Percentiles rank a stretch among this genome's conserved stretches.
phyloP scores from a whole-genome alignment of 2,329 filamentous ascomycete genomes.

The Botrytis fabae region DNA sequence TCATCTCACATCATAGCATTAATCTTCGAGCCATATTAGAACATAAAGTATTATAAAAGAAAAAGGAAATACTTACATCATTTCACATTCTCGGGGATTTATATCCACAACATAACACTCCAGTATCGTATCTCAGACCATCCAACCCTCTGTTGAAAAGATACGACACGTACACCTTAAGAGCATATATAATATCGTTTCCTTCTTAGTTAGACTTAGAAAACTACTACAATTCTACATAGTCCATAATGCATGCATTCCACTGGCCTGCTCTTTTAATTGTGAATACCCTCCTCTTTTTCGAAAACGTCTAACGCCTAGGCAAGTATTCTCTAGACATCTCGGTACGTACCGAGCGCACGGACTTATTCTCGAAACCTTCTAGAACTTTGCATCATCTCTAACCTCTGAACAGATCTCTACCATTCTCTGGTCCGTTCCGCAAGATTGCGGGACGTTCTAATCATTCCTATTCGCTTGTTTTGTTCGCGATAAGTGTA shows the following conservation, averaged over 20 bases:
- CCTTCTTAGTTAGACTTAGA: no score
- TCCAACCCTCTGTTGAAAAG: no score
- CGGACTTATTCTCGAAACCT: neutral
- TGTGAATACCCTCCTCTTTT: no score
- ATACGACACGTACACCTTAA: no score
- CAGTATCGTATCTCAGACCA: no score
- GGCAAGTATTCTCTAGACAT: neutral
- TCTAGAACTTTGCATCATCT: neutral
- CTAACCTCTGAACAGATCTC: neutral
- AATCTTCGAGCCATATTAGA: rapidly evolving
- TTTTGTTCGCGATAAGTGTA: rapidly evolving
- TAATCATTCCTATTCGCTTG: neutral
- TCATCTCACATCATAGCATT: neutral
- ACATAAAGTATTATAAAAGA: neutral
- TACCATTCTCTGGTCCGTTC: neutral
- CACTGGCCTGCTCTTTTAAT: no score
- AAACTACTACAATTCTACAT: no score
- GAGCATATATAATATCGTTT: no score
- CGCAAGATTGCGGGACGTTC: neutral
- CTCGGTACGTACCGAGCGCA: neutral
- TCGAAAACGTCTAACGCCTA: no score
- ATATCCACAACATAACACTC: neutral
- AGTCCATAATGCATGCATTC: no score
- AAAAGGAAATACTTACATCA: neutral
- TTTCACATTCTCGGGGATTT: neutral